Evolutionary conservation across 2,329 filamentous ascomycete genomes (phyloP), one percentile per base, ranked within the genome.

Genomic region (Sphaerostilbella broomeana): DNA sequence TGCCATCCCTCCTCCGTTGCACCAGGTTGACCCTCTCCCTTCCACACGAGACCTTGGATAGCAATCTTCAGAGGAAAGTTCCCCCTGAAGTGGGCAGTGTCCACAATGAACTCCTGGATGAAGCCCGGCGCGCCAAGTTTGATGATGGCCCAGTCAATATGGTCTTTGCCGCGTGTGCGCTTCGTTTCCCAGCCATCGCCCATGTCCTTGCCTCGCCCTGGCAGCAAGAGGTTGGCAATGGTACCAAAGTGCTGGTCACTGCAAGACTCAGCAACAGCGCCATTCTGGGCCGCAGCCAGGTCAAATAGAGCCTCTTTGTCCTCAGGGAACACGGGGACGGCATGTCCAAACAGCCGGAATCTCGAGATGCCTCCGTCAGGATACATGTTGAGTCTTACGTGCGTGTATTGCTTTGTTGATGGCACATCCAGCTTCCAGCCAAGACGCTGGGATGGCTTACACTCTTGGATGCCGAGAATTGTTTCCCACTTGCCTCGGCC

Each of bases 121-220:
- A 69, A 69, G 6, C 77, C 82, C 4, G 75, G 70, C 0, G 77
- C 75, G 17, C 84, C 86, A 15, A 92, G 73, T 33, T 77, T 75
- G 47, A 92, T 75, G 49, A 90, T 78, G n/a, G 79, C 71, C 85
- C 86, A 92, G 61, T 92, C 86, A 15, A 84, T 65, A 60, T 92
- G 86, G 30, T 70, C 77, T 59, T 77, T 79, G 35, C 72, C 78
- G 35, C 86, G 69, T 24, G 83, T 86, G 38, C 86, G 73, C 49
- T 81, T 78, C 40, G 86, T 92, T 64, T 92, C 86, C 86, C 86
- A 92, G 6, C 86, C 86, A 58, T 90, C 86, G 35, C 85, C 83
- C 86, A 92, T 92, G 62, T 92, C 84, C 58, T 81, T 79, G 28
- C 85, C 85, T 18, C 85, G 72, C 3, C 84, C 84, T 0, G 85